Evolutionary conservation across 2,329 filamentous ascomycete species (phyloP), one percentile per base, ranked within the genome.

Genomic region (Botrytis porri): DNA sequence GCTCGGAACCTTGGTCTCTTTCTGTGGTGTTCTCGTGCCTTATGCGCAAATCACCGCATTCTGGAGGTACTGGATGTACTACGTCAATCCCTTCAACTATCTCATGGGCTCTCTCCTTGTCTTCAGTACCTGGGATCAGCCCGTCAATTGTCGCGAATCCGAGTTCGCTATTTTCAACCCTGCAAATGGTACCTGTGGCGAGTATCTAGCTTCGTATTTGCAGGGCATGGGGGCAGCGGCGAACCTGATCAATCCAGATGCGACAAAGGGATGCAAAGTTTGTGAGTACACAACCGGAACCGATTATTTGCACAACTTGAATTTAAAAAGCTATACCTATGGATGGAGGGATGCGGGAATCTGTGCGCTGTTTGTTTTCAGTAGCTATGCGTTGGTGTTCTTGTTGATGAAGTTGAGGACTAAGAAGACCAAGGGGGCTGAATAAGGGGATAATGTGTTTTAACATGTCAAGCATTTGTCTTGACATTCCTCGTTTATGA

Each of bases 1-100:
- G 18, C 82, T 90, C 72, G 85, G 86, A 9, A 80, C 89, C 59
- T 83, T 93, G 4, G 85, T 93, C 14, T 88, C 87, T 1, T 94
- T 95, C 83, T 94, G 91, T 77, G 92, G 92, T 75, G 90, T 94
- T 1, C 84, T 93, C 8, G 92, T 94, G 0, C 91, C 92, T 0
- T 93, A 90, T 84, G 86, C 0, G 88, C 91, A 90, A 75, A 77
- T 94, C 35, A 87, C 89, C 14, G 77, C 81, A 0, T 94, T 94
- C 81, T 94, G 92, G 92, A 83, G 75, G 59, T 77, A 78, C 70
- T 78, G 75, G 78, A 79, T 84, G 8, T 90, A 89, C 81, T 89
- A 83, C 70, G 78, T 89, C 25, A 87, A 90, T 76, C 88, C 88
- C 0, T 90, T 89, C 83, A 89, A 87, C 81, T 90, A 90, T 73